phyloP scores from a whole-genome alignment of 208 protist genomes.

The Vickermania ingenoplastis region DNA sequence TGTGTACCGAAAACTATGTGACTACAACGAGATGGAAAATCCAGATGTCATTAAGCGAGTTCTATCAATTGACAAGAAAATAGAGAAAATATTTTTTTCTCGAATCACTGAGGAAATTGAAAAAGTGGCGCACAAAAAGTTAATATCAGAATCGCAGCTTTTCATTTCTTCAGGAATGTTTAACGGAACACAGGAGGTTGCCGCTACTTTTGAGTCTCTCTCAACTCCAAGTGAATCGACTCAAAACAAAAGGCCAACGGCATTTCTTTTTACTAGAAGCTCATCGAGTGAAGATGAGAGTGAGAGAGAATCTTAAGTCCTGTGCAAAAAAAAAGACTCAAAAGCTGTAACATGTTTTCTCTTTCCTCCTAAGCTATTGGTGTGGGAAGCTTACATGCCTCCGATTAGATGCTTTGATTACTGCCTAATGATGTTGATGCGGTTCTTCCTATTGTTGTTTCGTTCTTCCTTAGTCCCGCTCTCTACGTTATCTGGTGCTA shows the following conservation, averaged over 20 bases:
- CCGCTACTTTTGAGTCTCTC: too few relatives aligned
- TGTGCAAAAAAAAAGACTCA: not conserved
- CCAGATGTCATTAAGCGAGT: conserved; percentile 30
- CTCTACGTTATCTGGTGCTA: not conserved
- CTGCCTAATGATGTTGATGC: conserved; percentile 2
- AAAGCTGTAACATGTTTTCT: not conserved
- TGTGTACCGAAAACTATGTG: conserved; percentile 51
- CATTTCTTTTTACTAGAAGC: too few relatives aligned
- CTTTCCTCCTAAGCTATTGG: not conserved
- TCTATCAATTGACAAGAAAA: conserved; percentile 57
- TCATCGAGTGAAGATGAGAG: conserved; percentile 6
- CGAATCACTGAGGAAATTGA: conserved; percentile 40
- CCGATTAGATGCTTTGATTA: too few relatives aligned
- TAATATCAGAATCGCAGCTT: conserved; percentile 41
- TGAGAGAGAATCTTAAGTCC: not conserved
- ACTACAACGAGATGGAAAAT: conserved; percentile 42
- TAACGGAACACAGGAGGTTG: too few relatives aligned
- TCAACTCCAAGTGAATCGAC: too few relatives aligned
- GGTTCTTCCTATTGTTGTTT: not conserved
- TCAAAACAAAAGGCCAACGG: too few relatives aligned
- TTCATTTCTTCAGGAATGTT: conserved; percentile 49
- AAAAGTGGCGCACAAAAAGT: conserved; percentile 27
- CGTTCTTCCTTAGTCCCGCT: not conserved
- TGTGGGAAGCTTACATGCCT: too few relatives aligned
- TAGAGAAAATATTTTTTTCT: conserved; percentile 37